Base-by-base conservation (phyloP, 805 yeast species). In the Saccharomyces cerevisiae region DNA sequence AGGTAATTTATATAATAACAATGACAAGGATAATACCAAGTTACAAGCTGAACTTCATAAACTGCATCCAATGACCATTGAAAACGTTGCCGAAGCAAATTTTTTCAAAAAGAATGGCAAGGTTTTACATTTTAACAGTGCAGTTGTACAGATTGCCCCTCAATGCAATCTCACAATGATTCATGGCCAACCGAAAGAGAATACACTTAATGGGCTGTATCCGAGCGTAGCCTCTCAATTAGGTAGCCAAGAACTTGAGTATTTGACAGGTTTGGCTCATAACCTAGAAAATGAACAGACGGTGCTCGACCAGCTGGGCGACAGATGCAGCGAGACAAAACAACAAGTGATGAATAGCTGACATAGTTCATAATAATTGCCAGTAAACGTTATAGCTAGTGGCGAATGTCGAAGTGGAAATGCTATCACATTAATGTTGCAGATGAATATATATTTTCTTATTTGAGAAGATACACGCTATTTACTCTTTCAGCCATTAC, bases 31-130 rank as follows among this genome's bases (percentile, higher is more conserved):
- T 72, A 96, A 90, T 79, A 80, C 89, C 74, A 89, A 89, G 77
- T 81, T 91, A 73, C 94, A 89, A 79, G 89, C 85, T 67, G 83
- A 94, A 70, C 80, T 91, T 76, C 86, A 84, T 75, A 90, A 91
- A 78, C 80, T 92, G 73, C 86, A 87, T 76, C 94, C 91, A 64
- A 87, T 86, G 76, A 86, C 89, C 68, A 76, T 92, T 69, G 90
- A 86, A 64, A 89, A 87, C 68, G 85, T 92, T 70, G 96, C 89
- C 73, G 97, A 92, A 80, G 97, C 96, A 70, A 92, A 91, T 83
- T 87, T 92, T 81, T 91, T 92, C 87, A 87, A 81, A 76, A 96
- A 88, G 61, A 96, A 92, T 73, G 97, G 97, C 72, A 86, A 85
- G 71, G 96, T 92, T 61, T 79, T 92, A 73, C 97, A 91, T 80